Percentiles rank a stretch among this genome's conserved stretches.
Evolutionary conservation across 352 stramenopile species (phyloP).

Genomic region (Globisporangium paddicum): DNA sequence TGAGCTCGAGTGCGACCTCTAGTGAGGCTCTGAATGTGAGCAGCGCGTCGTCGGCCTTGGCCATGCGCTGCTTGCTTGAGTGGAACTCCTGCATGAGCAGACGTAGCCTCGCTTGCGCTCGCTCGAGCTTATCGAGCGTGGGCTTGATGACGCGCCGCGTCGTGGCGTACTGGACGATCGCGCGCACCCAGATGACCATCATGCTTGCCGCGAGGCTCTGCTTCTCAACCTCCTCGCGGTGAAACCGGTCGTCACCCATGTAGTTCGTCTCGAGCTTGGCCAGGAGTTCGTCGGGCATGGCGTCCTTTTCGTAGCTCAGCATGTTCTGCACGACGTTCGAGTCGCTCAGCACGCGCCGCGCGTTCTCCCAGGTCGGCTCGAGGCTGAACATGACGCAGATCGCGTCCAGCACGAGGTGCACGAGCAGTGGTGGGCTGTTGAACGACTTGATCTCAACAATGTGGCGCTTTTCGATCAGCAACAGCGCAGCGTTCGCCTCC

Average conservation of each 20-base stretch:
- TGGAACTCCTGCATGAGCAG: constrained; percentile 65
- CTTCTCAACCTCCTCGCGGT: constrained; percentile 64
- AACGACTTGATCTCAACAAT: constrained; percentile 87
- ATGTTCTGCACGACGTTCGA: constrained; percentile 66
- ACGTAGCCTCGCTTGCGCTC: constrained; percentile 40
- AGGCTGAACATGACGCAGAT: constrained; percentile 72
- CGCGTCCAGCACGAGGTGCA: constrained; percentile 65
- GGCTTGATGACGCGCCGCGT: constrained; percentile 46
- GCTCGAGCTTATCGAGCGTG: constrained; percentile 62
- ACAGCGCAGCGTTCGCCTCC: constrained; percentile 54
- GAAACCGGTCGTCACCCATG: constrained; percentile 48
- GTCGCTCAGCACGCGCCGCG: constrained; percentile 52
- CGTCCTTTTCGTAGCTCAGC: constrained; percentile 74
- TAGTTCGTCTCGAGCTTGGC: constrained; percentile 40
- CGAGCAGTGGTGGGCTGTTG: constrained; percentile 56
- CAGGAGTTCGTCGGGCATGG: constrained; percentile 32
- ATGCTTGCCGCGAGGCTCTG: constrained; percentile 72
- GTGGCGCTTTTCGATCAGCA: constrained; percentile 65
- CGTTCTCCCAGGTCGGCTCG: constrained; percentile 72
- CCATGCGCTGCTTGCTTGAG: constrained; percentile 55
- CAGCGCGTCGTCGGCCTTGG: constrained; percentile 35
- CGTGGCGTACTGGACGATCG: constrained; percentile 59
- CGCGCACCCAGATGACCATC: constrained; percentile 73
- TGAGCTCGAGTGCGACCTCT: constrained; percentile 19
- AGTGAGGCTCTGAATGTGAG: constrained; percentile 20